Evolutionary conservation across 805 yeast genomes (phyloP).

Genomic region (Kodamaea fukazawae): DNA sequence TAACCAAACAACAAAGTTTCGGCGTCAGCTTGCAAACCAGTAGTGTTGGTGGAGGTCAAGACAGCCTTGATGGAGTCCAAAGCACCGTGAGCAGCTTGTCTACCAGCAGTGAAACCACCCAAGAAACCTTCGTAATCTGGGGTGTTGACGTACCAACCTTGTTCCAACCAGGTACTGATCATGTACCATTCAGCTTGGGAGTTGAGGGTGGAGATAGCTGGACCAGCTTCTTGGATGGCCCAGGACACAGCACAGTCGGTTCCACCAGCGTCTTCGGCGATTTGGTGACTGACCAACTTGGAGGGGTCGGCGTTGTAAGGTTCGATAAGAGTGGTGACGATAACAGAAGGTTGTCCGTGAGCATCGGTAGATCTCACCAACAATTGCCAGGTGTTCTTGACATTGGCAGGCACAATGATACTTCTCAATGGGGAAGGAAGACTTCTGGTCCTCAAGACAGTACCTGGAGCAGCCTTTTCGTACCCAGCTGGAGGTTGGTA

Average conservation of each 20-base stretch:
- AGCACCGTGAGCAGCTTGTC: slow-evolving; percentile 18
- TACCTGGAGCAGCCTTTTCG: slow-evolving; percentile 14
- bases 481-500: slow-evolving; percentile 16
- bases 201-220: slow-evolving; percentile 1
- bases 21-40: slow-evolving; percentile 18
- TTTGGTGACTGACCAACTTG: slow-evolving; percentile 27
- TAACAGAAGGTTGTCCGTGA: slow-evolving; percentile 24
- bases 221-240: slow-evolving; percentile 15
- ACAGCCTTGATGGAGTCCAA: slow-evolving; percentile 20
- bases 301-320: slow-evolving; percentile 28
- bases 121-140: slow-evolving; percentile 23
- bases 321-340: slow-evolving; percentile 26
- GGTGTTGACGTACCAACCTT: slow-evolving; percentile 20
- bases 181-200: slow-evolving; percentile 15
- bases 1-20: slow-evolving; percentile 21
- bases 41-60: slow-evolving; percentile 16
- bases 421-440: slow-evolving; percentile 13
- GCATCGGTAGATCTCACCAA: slow-evolving; percentile 19
- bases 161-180: slow-evolving; percentile 14
- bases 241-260: slow-evolving; percentile 29
- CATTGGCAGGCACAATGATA: slow-evolving; percentile 11
- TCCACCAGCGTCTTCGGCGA: slow-evolving; percentile 28
- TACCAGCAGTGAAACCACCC: slow-evolving; percentile 20
- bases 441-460: slow-evolving; percentile 13
- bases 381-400: slow-evolving; percentile 15